Evolutionary conservation across 139 green algal species (phyloP), one percentile per base, ranked within the genome.

Genomic region (Coelastrella sp.): DNA sequence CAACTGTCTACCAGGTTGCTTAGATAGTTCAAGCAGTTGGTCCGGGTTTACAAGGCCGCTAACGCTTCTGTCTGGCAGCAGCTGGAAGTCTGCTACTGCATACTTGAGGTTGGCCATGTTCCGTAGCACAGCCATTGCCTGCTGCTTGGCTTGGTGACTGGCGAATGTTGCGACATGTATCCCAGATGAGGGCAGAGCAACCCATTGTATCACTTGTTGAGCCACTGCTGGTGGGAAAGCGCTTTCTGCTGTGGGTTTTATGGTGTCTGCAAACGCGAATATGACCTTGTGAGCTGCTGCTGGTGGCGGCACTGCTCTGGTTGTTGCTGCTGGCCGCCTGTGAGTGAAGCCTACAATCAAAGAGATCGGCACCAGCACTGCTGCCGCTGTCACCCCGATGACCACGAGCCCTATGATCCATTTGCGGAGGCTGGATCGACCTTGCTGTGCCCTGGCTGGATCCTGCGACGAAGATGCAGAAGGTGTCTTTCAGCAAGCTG

Each of bases 11-110:
- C 54, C 14, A 16, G 19, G 83, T 58, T 23, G 23, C 81, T 47
- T 47, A 47, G 68, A 56, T n/a, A 88, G 83, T 8, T 88, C 54
- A n/a, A 81, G 77, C 83, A 88, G 68, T 68, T 88, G 20, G 17
- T 75, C 68, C n/a, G 83, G 83, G 68, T 80, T 59, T 4, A 88
- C 17, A 10, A 88, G 32, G 32, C 32, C 32, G 14, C 16, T 66
- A 17, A 78, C 82, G 3, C 8, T 23, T 17, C 80, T 54, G 20
- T 86, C 80, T 57, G 80, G 5, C 11, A 74, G 7, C 14, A 86
- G 80, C 17, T 57, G 20, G 59, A 86, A 86, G 57, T 86, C 80
- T 73, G 57, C 6, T n/a, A 86, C 58, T 56, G 68, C 66, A 58
- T 88, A 80, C 54, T 14, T 66, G n/a, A 88, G 66, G 5, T n/a